phyloP scores from a whole-genome alignment of 1,284 basidiomycete genomes.

The Entoloma clypeatum region DNA sequence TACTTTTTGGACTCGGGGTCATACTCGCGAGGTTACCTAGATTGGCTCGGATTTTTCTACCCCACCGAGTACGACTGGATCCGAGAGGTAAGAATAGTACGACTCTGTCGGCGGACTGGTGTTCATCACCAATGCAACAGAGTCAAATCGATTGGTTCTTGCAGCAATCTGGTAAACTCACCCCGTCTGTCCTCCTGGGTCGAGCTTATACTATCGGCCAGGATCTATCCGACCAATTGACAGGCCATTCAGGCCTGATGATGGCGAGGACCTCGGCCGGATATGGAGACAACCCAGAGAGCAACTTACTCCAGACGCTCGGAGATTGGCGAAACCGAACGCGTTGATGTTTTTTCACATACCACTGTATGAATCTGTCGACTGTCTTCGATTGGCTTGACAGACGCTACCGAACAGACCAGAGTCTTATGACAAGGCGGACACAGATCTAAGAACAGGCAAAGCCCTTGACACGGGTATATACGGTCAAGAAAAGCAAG shows the following conservation, averaged over 20 bases:
- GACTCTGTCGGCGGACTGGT: slow-evolving; percentile 2
- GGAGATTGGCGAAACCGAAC: slow-evolving; percentile 81
- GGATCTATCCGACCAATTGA: slow-evolving; percentile 65
- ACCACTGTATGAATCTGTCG: slow-evolving; percentile 62
- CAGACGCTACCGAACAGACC: slow-evolving; percentile 35
- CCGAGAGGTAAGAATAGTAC: slow-evolving; percentile 42
- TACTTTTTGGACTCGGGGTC: slow-evolving; percentile 93
- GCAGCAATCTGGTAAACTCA: slow-evolving; percentile 57
- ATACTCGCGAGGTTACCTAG: slow-evolving; percentile 57
- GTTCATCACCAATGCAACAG: slow-evolving; percentile 25
- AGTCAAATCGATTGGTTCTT: slow-evolving; percentile 88
- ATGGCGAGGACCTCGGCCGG: slow-evolving; percentile 60
- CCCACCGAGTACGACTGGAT: slow-evolving; percentile 82
- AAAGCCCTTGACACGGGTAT: slow-evolving; percentile 64
- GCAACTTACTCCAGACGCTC: slow-evolving; percentile 52
- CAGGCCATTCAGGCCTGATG: slow-evolving; percentile 78
- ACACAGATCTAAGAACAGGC: slow-evolving; percentile 54
- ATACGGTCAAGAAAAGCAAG: slow-evolving; percentile 54
- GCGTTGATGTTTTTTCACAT: slow-evolving; percentile 96
- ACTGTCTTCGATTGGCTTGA: slow-evolving; percentile 10
- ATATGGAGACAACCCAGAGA: slow-evolving; percentile 57
- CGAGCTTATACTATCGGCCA: slow-evolving; percentile 15
- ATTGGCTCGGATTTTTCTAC: slow-evolving; percentile 58
- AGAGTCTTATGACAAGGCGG: slow-evolving; percentile 58
- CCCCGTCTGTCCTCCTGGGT: not conserved